These are phyloP conservation scores for Aspergillus pseudoglaucus DNA, from an alignment of 2,329 filamentous ascomycete genomes.

Conservation along the genomic window DNA sequence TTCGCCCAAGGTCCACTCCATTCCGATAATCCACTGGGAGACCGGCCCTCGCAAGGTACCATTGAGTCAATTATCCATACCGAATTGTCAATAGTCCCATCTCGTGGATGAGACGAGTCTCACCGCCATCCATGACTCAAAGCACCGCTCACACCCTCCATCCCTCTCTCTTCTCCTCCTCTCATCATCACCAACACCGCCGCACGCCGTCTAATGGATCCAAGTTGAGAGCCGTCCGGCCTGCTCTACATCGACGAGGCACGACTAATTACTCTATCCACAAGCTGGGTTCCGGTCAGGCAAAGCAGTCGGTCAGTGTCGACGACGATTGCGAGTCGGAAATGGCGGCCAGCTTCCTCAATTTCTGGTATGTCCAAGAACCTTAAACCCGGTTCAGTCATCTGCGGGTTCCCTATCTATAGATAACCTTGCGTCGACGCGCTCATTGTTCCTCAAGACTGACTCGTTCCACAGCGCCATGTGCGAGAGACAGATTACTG, in stretches of 20 bases:
- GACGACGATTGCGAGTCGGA: slow-evolving; percentile 26
- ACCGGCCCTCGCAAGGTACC: slow-evolving; percentile 13
- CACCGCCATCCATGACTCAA: slow-evolving; percentile 37
- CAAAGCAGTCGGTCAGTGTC: slow-evolving; percentile 9
- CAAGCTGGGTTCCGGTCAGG: slow-evolving; percentile 26
- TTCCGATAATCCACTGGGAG: too few species aligned
- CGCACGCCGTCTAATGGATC: slow-evolving; percentile 27
- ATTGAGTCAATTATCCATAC: not conserved
- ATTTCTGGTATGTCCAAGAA: slow-evolving; percentile 36
- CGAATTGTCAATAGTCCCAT: too few species aligned
- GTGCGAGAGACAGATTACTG: slow-evolving; percentile 60
- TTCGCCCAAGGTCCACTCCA: slow-evolving; percentile 2
- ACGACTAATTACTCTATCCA: slow-evolving; percentile 27
- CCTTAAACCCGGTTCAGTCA: slow-evolving; percentile 6
- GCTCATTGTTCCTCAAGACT: slow-evolving; percentile 18
- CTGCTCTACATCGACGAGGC: slow-evolving; percentile 28
- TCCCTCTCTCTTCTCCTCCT: slow-evolving; percentile 6
- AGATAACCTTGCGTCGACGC: slow-evolving; percentile 4
- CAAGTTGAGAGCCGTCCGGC: slow-evolving; percentile 26
- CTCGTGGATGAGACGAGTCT: slow-evolving; percentile 11
- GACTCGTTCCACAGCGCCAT: slow-evolving; percentile 46
- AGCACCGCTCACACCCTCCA: slow-evolving; percentile 4
- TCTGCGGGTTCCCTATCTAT: slow-evolving; percentile 9
- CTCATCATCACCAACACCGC: slow-evolving; percentile 19
- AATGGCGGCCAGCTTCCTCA: slow-evolving; percentile 41